Conservation (phyloP, 2,329 filamentous ascomycete genomes). For the Talaromyces sp. region DNA sequence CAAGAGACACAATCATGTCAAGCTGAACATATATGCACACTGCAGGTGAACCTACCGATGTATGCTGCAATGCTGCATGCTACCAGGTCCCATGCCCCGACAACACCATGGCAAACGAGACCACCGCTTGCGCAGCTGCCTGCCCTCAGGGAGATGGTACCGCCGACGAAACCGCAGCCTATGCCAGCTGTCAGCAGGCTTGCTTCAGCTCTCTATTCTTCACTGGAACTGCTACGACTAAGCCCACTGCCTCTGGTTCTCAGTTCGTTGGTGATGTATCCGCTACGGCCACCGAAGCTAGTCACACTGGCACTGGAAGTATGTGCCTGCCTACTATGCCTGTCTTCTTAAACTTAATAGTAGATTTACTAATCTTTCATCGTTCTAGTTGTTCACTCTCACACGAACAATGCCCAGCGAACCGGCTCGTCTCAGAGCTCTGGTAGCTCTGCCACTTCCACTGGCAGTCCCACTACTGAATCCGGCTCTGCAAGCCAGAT, state of each 20-base stretch:
- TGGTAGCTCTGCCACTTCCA: constrained; percentile 8
- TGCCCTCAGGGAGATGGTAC: constrained; percentile 56
- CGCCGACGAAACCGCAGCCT: constrained; percentile 46
- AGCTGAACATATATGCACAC: background rate
- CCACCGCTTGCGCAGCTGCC: constrained; percentile 52
- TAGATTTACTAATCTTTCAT: background rate
- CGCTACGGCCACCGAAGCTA: constrained; percentile 7
- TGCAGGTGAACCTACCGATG: constrained; percentile 45
- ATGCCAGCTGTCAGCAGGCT: constrained; percentile 48
- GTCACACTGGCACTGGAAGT: constrained; percentile 8
- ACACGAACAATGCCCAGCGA: constrained; percentile 19
- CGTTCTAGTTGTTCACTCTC: constrained; percentile 20
- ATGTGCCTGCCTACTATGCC: background rate
- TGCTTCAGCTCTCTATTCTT: constrained; percentile 54
- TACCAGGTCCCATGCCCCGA: constrained; percentile 54
- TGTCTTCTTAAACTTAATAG: background rate
- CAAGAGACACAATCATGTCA: too few species aligned
- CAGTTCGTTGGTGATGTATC: constrained; percentile 5
- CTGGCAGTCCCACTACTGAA: constrained; percentile 23
- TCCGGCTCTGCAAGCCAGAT: constrained; percentile 33
- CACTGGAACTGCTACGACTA: constrained; percentile 28
- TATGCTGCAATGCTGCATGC: constrained; percentile 55
- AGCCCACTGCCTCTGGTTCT: constrained; percentile 23
- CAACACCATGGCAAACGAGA: constrained; percentile 50
- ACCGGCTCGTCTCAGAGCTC: constrained; percentile 14